phyloP scores from a whole-genome alignment of 768 basidiomycete genomes.

The Candolleomyces aberdarensis region DNA sequence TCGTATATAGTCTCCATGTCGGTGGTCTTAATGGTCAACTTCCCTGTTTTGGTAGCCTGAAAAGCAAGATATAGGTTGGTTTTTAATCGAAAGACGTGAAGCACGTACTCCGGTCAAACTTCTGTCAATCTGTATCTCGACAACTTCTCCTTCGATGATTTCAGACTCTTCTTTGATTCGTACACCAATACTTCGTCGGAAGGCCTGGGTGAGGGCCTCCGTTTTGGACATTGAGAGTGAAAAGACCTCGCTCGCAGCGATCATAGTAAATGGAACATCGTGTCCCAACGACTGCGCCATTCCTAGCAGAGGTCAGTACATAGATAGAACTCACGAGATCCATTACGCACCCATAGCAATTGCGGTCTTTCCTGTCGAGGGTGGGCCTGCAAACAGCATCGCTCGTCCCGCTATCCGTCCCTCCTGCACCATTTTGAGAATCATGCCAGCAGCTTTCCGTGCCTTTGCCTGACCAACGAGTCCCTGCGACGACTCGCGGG shows the following conservation, averaged over 20 bases:
- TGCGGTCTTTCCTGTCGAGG: constrained; percentile 96
- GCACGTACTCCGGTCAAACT: constrained; percentile 85
- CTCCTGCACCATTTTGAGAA: constrained; percentile 97
- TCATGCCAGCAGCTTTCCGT: constrained; percentile 95
- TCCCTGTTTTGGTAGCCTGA: constrained; percentile 96
- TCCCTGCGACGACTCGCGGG: constrained; percentile 84
- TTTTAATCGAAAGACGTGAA: constrained; percentile 7
- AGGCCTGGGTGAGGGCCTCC: constrained; percentile 94
- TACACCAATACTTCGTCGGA: constrained; percentile 94
- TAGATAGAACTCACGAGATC: constrained; percentile 11
- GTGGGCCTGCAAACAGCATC: constrained; percentile 96
- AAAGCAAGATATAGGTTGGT: neutral
- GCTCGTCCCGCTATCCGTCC: constrained; percentile 93
- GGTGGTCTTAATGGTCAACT: constrained; percentile 95
- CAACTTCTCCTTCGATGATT: constrained; percentile 96
- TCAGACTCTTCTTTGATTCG: constrained; percentile 98
- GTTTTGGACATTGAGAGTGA: constrained; percentile 98
- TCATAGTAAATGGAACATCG: constrained; percentile 97
- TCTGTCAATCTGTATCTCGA: constrained; percentile 97
- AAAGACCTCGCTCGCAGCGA: constrained; percentile 97
- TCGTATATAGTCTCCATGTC: constrained; percentile 99
- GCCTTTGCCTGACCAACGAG: constrained; percentile 98
- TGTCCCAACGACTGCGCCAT: constrained; percentile 95
- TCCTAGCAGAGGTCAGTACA: constrained; percentile 43
- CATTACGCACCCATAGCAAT: constrained; percentile 84